phyloP scores from a whole-genome alignment of 306 rosid species.

The Rosa chinensis region DNA sequence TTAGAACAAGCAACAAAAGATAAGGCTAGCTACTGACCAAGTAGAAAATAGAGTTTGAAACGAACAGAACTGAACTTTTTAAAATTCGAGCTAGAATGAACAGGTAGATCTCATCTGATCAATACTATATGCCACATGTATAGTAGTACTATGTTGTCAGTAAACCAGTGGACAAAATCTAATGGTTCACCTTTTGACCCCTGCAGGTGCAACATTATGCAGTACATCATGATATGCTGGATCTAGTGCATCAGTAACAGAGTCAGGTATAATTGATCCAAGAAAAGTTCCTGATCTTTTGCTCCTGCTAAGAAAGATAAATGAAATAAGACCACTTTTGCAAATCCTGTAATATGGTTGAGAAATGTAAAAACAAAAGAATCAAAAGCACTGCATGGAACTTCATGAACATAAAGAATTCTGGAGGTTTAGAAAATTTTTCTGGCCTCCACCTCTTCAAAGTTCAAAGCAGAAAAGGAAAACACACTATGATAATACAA shows the following conservation, averaged over 20 bases:
- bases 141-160: neutral
- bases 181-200: slow-evolving; percentile 70
- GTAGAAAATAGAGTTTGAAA: neutral
- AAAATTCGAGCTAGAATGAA: neutral
- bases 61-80: neutral
- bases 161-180: neutral
- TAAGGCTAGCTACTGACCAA: neutral
- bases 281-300: slow-evolving; percentile 71
- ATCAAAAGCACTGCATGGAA: slow-evolving; percentile 1
- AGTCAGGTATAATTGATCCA: slow-evolving; percentile 81
- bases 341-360: slow-evolving; percentile 24
- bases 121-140: neutral
- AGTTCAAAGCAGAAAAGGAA: neutral
- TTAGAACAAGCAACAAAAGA: neutral
- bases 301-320: slow-evolving; percentile 43
- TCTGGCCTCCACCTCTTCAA: neutral
- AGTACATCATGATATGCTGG: slow-evolving; percentile 75
- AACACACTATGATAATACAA: neutral
- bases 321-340: slow-evolving; percentile 13
- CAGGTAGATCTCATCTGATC: neutral
- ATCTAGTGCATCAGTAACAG: slow-evolving; percentile 73
- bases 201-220: slow-evolving; percentile 76
- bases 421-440: neutral
- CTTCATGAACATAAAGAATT: neutral
- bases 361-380: neutral